Evolutionary conservation across 73 alveolate genomes (phyloP).

Genomic region (Paramecium sexaurelia): DNA sequence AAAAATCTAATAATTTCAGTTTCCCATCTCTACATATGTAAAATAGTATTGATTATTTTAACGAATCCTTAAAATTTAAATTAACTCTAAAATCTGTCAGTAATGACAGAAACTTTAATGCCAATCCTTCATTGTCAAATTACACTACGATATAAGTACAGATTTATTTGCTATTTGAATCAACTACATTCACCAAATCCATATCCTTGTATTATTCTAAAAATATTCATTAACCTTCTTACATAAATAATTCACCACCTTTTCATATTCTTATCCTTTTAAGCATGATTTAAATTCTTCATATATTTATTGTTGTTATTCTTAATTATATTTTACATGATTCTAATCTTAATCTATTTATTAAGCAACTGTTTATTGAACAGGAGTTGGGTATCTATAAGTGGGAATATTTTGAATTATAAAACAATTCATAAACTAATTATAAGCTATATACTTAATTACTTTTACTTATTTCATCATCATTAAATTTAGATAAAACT

Average conservation of each 20-base stretch:
- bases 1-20: slow-evolving; percentile 38
- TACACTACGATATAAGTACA: slow-evolving; percentile 39
- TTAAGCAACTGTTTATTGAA: neutral
- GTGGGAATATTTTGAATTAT: neutral
- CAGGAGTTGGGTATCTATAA: neutral
- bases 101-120: neutral
- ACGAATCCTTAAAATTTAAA: slow-evolving; percentile 58
- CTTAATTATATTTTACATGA: neutral
- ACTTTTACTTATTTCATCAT: slow-evolving; percentile 34
- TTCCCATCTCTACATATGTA: slow-evolving; percentile 64
- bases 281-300: slow-evolving; percentile 3
- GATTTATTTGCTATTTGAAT: slow-evolving; percentile 37
- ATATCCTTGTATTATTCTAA: slow-evolving; percentile 18
- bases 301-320: neutral
- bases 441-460: neutral
- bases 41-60: slow-evolving; percentile 61
- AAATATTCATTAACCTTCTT: neutral
- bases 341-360: neutral
- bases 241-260: neutral
- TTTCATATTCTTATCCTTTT: neutral
- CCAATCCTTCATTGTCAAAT: slow-evolving; percentile 12
- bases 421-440: neutral
- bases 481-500: neutral
- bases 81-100: slow-evolving; percentile 57
- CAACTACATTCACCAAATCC: slow-evolving; percentile 53